These are phyloP conservation scores for Aspergillus quadrilineatus DNA, from an alignment of 2,329 filamentous ascomycete genomes.

Conservation along the genomic window DNA sequence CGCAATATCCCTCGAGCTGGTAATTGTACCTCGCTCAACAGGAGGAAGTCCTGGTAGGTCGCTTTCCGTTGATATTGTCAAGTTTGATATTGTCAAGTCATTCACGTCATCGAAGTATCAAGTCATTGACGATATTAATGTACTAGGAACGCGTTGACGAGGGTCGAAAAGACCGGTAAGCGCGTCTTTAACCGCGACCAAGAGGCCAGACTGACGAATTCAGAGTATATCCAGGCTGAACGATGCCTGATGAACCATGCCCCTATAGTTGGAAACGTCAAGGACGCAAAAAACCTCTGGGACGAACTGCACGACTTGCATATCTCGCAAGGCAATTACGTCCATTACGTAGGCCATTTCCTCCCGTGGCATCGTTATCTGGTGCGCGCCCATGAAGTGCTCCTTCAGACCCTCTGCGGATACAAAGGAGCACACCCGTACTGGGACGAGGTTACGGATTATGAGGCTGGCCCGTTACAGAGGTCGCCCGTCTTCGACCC, in stretches of 20 bases:
- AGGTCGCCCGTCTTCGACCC: conserved; percentile 3
- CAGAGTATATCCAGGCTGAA: conserved; percentile 8
- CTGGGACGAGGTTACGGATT: conserved; percentile 8
- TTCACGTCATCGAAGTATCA: too few relatives aligned
- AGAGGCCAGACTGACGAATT: neutral
- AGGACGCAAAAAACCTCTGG: conserved; percentile 1
- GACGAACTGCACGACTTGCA: conserved; percentile 7
- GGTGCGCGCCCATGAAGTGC: conserved; percentile 8
- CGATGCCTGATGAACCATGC: conserved; percentile 10
- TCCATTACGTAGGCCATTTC: conserved; percentile 9
- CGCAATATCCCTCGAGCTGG: neutral
- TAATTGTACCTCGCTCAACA: neutral
- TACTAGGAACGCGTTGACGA: conserved; percentile 2
- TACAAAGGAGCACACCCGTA: conserved; percentile 9
- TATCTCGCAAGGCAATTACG: conserved; percentile 9
- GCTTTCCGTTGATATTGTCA: neutral
- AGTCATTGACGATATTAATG: neutral
- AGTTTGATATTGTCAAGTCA: neutral
- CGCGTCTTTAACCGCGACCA: neutral
- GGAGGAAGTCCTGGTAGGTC: conserved; percentile 6
- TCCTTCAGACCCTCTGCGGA: conserved; percentile 2
- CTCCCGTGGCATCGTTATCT: conserved; percentile 11
- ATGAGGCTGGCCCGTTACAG: conserved; percentile 1
- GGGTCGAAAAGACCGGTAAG: conserved; percentile 1
- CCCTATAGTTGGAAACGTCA: conserved; percentile 1